Evolutionary conservation across 495 filamentous ascomycete genomes (phyloP).

Genomic region (Cudoniella acicularis): DNA sequence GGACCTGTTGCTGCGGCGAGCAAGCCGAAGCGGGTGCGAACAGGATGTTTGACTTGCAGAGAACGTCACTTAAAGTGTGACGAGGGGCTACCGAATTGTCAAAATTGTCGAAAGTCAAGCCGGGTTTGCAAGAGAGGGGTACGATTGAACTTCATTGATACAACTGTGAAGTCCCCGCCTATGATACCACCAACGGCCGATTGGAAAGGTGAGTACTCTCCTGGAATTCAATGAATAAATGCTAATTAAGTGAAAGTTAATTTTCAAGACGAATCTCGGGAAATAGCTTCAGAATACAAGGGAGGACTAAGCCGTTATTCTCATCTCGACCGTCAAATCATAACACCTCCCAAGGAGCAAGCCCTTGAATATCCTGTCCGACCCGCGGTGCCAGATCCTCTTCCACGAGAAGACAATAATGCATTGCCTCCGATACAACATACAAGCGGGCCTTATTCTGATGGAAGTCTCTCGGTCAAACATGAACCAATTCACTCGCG

Average conservation of each 20-base stretch:
- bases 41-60: conserved; percentile 74
- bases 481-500: conserved; percentile 20
- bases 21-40: conserved; percentile 62
- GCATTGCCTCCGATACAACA: conserved; percentile 26
- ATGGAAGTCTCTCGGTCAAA: conserved; percentile 11
- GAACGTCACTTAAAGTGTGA: conserved; percentile 70
- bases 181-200: conserved; percentile 57
- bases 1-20: conserved; percentile 40
- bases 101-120: conserved; percentile 86
- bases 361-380: conserved; percentile 13
- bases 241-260: conserved; percentile 38
- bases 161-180: conserved; percentile 66
- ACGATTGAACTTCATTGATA: conserved; percentile 91
- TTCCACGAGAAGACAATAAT: conserved; percentile 8
- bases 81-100: conserved; percentile 73
- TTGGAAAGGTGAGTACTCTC: conserved; percentile 53
- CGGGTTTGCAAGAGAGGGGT: conserved; percentile 83
- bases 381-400: conserved; percentile 12
- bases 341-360: conserved; percentile 27
- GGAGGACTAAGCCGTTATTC: conserved; percentile 77
- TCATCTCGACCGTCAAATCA: conserved; percentile 37
- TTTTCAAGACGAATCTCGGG: conserved; percentile 86
- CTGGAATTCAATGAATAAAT: background rate
- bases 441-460: conserved; percentile 15
- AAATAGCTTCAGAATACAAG: conserved; percentile 88